Evolutionary conservation across 2,329 filamentous ascomycete species (phyloP).

Genomic region (Ophiostoma sp.): DNA sequence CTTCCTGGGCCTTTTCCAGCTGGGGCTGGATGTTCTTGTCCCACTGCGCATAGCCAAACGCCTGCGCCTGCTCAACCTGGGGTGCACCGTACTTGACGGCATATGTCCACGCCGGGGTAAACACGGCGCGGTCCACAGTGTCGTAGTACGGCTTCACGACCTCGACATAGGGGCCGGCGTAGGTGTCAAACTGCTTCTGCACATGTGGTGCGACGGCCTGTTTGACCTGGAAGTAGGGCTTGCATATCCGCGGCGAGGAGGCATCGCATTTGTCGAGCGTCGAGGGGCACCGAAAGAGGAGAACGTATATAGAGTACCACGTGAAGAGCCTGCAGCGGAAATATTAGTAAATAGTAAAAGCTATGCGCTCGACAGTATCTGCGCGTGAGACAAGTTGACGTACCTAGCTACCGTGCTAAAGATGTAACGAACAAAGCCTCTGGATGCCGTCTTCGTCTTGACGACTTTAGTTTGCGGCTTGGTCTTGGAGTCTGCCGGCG

Average conservation of each 20-base stretch:
- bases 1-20: conserved; percentile 57
- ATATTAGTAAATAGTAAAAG: not conserved
- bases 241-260: conserved; percentile 71
- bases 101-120: conserved; percentile 62
- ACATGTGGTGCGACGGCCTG: conserved; percentile 64
- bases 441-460: not conserved
- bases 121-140: conserved; percentile 55
- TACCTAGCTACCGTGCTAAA: conserved; percentile 22
- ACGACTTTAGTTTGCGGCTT: not conserved
- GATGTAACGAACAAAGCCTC: conserved; percentile 13
- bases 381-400: not conserved
- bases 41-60: conserved; percentile 69
- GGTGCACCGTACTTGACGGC: conserved; percentile 71
- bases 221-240: conserved; percentile 68
- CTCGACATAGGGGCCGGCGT: conserved; percentile 78
- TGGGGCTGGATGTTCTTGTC: conserved; percentile 70
- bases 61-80: conserved; percentile 59
- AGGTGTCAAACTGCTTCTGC: conserved; percentile 77
- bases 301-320: conserved; percentile 79
- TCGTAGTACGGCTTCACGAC: conserved; percentile 70
- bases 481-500: not conserved
- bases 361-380: too few relatives aligned
- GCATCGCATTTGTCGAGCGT: conserved; percentile 62
- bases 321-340: conserved; percentile 58
- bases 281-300: conserved; percentile 76